phyloP scores from a whole-genome alignment of 1,284 basidiomycete genomes.

The Sphagnurus paluster region DNA sequence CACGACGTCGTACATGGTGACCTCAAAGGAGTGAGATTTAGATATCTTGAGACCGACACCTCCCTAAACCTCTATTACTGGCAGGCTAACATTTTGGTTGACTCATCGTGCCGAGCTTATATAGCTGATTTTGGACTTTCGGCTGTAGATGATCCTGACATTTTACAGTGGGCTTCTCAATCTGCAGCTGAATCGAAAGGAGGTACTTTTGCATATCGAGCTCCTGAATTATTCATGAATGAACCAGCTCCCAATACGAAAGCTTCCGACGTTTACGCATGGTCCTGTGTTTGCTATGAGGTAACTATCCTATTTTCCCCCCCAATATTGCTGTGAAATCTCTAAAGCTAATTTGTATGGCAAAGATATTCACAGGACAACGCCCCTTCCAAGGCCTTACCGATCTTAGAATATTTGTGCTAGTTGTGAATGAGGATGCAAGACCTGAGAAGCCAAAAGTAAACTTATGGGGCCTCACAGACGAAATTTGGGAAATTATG shows the following conservation, averaged over 20 bases:
- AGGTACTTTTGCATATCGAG: not conserved
- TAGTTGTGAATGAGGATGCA: too few species aligned
- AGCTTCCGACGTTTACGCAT: not conserved
- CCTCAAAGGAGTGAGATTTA: not conserved
- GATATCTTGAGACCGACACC: not conserved
- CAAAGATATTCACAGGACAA: too few species aligned
- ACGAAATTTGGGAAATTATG: too few species aligned
- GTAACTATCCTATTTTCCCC: not conserved
- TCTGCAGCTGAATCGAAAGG: not conserved
- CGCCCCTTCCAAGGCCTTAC: too few species aligned
- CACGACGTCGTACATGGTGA: not conserved
- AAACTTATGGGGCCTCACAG: too few species aligned
- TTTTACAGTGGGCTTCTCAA: not conserved
- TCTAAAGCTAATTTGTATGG: too few species aligned
- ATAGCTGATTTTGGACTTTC: conserved; percentile 1
- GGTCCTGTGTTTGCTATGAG: conserved; percentile 1
- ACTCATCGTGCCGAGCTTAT: not conserved
- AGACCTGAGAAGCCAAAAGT: too few species aligned
- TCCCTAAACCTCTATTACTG: not conserved
- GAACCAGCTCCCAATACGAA: not conserved
- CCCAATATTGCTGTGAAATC: too few species aligned
- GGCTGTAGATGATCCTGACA: not conserved
- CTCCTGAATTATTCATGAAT: not conserved
- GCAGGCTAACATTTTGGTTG: not conserved
- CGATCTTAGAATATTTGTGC: too few species aligned